A percentile compares a stretch with the other conserved stretches of the same genome.
phyloP scores from a whole-genome alignment of 192 early-diverging fungal species.

The Helicostylum pulchrum region DNA sequence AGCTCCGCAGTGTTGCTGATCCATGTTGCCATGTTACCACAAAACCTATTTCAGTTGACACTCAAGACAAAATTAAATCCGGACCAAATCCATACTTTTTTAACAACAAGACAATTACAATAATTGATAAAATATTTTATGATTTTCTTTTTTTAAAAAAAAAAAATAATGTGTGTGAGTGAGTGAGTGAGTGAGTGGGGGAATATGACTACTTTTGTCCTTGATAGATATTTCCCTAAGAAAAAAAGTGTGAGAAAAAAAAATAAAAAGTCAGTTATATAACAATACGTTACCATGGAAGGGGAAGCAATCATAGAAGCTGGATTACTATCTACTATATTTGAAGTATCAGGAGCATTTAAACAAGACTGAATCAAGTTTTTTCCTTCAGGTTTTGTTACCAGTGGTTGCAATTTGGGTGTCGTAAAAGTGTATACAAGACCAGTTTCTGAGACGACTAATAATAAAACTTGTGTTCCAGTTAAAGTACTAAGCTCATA shows the following conservation, averaged over 20 bases:
- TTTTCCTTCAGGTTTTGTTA: conserved; percentile 86
- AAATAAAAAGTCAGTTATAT: neutral
- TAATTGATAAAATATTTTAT: too few relatives aligned
- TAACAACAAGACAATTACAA: neutral
- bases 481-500: conserved; percentile 90
- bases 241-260: too few relatives aligned
- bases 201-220: too few relatives aligned
- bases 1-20: neutral
- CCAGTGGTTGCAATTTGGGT: conserved; percentile 85
- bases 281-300: conserved; percentile 4
- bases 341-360: conserved; percentile 67
- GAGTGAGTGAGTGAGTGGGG: too few relatives aligned
- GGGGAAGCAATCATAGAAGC: conserved; percentile 9
- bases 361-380: conserved; percentile 87
- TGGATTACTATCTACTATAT: neutral
- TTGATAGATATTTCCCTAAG: too few relatives aligned
- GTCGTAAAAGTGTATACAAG: conserved; percentile 94
- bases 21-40: conserved; percentile 17
- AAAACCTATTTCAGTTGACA: conserved; percentile 10
- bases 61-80: neutral
- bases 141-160: too few relatives aligned
- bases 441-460: conserved; percentile 91
- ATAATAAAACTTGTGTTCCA: conserved; percentile 85
- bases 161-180: too few relatives aligned
- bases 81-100: neutral